A percentile compares a stretch with the other conserved stretches of the same genome.
Conservation (phyloP, 768 basidiomycete species). For the Phaffia australis region DNA sequence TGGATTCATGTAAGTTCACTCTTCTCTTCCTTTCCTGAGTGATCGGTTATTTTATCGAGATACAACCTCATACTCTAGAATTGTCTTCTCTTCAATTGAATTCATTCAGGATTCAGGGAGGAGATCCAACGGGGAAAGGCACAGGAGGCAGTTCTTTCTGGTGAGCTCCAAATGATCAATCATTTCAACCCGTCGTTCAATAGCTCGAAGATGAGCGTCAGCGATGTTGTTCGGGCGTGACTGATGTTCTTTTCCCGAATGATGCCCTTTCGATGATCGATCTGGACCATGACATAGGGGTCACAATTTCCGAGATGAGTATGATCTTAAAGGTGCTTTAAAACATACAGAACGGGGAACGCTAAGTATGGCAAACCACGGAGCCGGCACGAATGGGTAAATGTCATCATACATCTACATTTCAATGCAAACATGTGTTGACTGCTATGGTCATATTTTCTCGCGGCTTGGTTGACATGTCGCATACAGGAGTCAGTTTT, state of each 20-base stretch:
- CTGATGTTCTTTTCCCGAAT: too few relatives aligned
- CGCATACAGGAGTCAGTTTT: constrained; percentile 69
- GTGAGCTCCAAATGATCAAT: too few relatives aligned
- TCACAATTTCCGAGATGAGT: constrained; percentile 89
- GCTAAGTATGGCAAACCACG: constrained; percentile 92
- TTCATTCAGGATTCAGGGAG: constrained; percentile 71
- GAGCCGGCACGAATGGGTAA: constrained; percentile 72
- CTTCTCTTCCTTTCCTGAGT: not conserved
- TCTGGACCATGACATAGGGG: constrained; percentile 48
- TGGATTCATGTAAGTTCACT: not conserved
- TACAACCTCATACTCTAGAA: not conserved
- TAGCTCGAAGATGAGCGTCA: too few relatives aligned
- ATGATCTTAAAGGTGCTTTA: constrained; percentile 73
- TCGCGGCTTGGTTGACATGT: not conserved
- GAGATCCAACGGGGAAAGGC: constrained; percentile 93
- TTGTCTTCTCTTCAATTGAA: constrained; percentile 15
- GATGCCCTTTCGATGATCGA: too few relatives aligned
- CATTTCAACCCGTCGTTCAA: too few relatives aligned
- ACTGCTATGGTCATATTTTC: not conserved
- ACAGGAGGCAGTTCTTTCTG: constrained; percentile 84
- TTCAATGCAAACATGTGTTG: not conserved
- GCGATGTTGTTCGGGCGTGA: too few relatives aligned
- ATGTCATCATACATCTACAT: constrained; percentile 33
- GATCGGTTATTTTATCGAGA: not conserved
- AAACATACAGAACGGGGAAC: constrained; percentile 76